Base-by-base conservation (phyloP, 2,329 filamentous ascomycete genomes). In the Cladosporium oxysporum region DNA sequence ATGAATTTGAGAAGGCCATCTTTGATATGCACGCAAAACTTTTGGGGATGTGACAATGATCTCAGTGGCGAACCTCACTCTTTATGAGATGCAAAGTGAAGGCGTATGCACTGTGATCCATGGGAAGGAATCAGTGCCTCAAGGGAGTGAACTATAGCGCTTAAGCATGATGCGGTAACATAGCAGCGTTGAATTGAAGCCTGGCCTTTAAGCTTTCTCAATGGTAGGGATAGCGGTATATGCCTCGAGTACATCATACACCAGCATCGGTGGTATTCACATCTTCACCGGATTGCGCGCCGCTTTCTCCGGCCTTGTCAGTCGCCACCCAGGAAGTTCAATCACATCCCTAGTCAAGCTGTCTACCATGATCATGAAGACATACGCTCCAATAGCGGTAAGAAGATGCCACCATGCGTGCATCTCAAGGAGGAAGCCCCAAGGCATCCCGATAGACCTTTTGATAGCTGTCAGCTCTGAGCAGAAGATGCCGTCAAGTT, bases 401-500 rank as follows among this genome's bases (percentile, higher is more conserved):
- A 47, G 10, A 12, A 47, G 41, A 23, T 47, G 41, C 41, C 41
- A 47, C 41, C 41, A 47, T 47, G n/a, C 41, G n/a, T 47, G 41
- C 41, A 47, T 47, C n/a, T 47, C 41, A 4, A 58, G 29, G 5
- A 58, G 29, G 35, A 58, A 58, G 29, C 55, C 35, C 55, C 55
- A 58, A 7, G 55, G 55, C 55, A 58, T 58, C n/a, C 55, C 55
- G 18, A 58, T 58, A 6, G n/a, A 23, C n/a, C 55, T 33, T 35
- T 58, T 58, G 11, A 33, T 26, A 18, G 31, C 35, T 35, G 55
- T 58, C 12, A 58, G 29, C 18, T 58, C n/a, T 16, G 31, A 35
- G 55, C 55, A 58, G 29, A 35, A 58, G 55, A 58, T 58, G n/a
- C 35, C 31, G 55, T 58, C 55, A 5, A 58, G 14, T 37, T 58